Percentiles rank a stretch among this genome's conserved stretches.
Conservation (phyloP, 1,139 yeast genomes). For the Candida sp. region DNA sequence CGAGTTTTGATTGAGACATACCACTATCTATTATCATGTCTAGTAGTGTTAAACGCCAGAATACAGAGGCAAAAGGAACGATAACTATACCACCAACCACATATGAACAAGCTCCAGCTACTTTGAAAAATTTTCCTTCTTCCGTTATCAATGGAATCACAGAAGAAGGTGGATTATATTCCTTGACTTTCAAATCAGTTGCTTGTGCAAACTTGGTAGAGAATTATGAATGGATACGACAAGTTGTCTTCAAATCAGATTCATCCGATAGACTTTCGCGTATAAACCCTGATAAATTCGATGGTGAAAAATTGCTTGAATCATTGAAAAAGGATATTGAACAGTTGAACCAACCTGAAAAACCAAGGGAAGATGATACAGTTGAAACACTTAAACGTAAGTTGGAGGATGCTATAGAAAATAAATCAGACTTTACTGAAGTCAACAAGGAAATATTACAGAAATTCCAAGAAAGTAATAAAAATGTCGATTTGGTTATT, state of each 20-base stretch:
- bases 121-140: slow-evolving; percentile 35
- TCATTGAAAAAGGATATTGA: slow-evolving; percentile 18
- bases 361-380: background rate
- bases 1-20: too few relatives aligned
- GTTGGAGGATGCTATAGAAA: slow-evolving; percentile 16
- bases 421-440: slow-evolving; percentile 10
- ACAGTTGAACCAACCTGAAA: slow-evolving; percentile 1
- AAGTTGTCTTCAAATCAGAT: slow-evolving; percentile 10
- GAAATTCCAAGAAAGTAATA: slow-evolving; percentile 12
- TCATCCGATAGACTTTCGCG: slow-evolving; percentile 13
- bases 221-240: slow-evolving; percentile 30
- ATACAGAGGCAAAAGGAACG: background rate
- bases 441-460: slow-evolving; percentile 15
- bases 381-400: slow-evolving; percentile 8
- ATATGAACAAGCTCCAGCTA: slow-evolving; percentile 31
- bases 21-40: background rate
- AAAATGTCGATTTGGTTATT: slow-evolving; percentile 12
- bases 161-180: slow-evolving; percentile 41
- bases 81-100: slow-evolving; percentile 20
- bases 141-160: slow-evolving; percentile 44
- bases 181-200: slow-evolving; percentile 42
- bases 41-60: background rate
- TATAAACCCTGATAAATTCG: slow-evolving; percentile 18
- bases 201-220: slow-evolving; percentile 37
- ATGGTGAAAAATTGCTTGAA: slow-evolving; percentile 12